These are phyloP conservation scores for Aspergillus caelatus DNA, from an alignment of 2,329 filamentous ascomycete species.

Conservation along the genomic window DNA sequence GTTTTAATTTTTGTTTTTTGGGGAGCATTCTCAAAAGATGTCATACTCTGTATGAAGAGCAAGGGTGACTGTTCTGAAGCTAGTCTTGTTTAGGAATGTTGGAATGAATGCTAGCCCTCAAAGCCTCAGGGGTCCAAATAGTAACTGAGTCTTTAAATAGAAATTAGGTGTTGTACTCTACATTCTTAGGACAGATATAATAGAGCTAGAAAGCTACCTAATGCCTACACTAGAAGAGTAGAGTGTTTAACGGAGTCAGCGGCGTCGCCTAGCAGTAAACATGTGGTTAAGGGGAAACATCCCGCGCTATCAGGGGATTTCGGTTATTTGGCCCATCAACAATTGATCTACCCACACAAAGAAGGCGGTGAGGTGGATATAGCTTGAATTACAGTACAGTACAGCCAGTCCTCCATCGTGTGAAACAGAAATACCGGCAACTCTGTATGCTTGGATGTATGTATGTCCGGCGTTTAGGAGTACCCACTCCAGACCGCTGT, in stretches of 20 bases:
- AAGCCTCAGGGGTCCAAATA: background rate
- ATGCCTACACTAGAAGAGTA: background rate
- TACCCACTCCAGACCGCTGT: background rate
- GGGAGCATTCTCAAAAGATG: background rate
- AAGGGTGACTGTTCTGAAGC: background rate
- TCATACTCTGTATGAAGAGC: background rate
- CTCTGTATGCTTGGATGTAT: background rate
- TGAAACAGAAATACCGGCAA: background rate
- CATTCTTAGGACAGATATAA: background rate
- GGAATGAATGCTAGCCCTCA: background rate
- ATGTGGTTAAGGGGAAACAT: background rate
- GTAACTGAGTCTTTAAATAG: background rate
- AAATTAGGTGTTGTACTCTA: background rate
- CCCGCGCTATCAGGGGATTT: background rate
- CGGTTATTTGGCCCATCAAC: background rate
- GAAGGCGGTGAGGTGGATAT: constrained; percentile 9
- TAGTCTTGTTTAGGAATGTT: background rate
- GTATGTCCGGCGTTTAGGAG: no score
- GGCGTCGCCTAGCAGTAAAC: background rate
- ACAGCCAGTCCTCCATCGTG: background rate
- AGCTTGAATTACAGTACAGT: background rate
- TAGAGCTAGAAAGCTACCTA: background rate
- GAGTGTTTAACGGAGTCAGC: background rate
- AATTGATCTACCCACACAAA: background rate
- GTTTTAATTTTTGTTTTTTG: background rate